Evolutionary conservation across 2,329 filamentous ascomycete species (phyloP).

Genomic region (Allantophomopsis lycopodina): DNA sequence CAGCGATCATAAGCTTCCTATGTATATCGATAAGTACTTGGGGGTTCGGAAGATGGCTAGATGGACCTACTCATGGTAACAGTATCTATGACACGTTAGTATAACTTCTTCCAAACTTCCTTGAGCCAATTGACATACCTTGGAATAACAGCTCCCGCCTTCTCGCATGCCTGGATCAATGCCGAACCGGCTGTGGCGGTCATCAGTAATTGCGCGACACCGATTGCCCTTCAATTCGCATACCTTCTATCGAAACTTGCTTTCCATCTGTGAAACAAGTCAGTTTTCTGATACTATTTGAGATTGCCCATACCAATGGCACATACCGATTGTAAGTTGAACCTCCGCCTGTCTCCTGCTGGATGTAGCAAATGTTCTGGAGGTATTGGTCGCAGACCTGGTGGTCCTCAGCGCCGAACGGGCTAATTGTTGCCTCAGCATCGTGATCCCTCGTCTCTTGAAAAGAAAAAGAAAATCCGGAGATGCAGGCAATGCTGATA

Average conservation of each 20-base stretch:
- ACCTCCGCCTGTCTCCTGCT: constrained; percentile 75
- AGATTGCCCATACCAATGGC: constrained; percentile 13
- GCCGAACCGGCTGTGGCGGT: constrained; percentile 69
- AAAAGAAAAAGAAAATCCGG: constrained; percentile 23
- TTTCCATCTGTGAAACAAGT: constrained; percentile 61
- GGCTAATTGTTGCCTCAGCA: constrained; percentile 55
- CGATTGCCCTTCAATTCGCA: constrained; percentile 1
- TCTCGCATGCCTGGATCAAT: constrained; percentile 97
- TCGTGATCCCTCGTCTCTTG: constrained; percentile 45
- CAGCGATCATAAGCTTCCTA: constrained; percentile 96
- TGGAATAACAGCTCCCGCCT: constrained; percentile 81
- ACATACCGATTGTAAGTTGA: constrained; percentile 85
- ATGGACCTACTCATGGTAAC: constrained; percentile 80
- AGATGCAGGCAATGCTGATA: constrained; percentile 2
- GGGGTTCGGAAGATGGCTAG: constrained; percentile 3
- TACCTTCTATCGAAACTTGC: constrained; percentile 97
- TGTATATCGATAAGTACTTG: constrained; percentile 13
- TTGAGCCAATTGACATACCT: constrained; percentile 37
- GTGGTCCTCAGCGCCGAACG: constrained; percentile 55
- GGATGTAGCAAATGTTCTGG: constrained; percentile 73
- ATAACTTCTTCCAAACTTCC: neutral
- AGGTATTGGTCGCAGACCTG: constrained; percentile 42
- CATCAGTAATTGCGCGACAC: constrained; percentile 20
- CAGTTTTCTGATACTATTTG: constrained; percentile 9
- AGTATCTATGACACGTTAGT: constrained; percentile 54